phyloP scores from a whole-genome alignment of 2,329 filamentous ascomycete species.

The Calonectria pauciramosa region DNA sequence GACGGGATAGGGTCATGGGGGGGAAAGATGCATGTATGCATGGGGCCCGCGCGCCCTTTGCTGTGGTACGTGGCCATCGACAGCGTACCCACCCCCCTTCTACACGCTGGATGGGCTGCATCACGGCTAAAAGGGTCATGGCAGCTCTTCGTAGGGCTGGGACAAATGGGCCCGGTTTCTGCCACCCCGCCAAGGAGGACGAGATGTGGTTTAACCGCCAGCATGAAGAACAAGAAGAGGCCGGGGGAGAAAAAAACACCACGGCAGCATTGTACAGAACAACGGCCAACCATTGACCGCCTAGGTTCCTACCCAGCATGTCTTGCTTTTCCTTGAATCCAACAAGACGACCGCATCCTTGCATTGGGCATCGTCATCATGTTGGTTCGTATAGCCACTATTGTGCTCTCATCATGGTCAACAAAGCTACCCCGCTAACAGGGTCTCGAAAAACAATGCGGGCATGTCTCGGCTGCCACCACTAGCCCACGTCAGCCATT shows the following conservation, averaged over 20 bases:
- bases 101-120: background rate
- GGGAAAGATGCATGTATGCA: background rate
- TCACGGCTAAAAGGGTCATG: background rate
- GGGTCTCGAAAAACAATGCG: background rate
- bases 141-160: conserved; percentile 11
- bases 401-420: background rate
- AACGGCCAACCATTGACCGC: background rate
- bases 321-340: background rate
- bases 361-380: background rate
- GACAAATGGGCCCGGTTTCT: background rate
- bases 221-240: background rate
- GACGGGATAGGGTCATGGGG: background rate
- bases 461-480: background rate
- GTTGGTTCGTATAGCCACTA: background rate
- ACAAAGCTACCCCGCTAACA: background rate
- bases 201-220: background rate
- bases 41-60: conserved; percentile 10
- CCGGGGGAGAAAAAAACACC: background rate
- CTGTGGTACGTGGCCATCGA: background rate
- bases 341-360: background rate
- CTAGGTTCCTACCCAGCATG: background rate
- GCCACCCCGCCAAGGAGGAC: background rate
- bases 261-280: background rate
- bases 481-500: conserved; percentile 27
- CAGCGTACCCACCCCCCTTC: background rate